Percentiles rank a stretch among this genome's conserved stretches.
Conservation (phyloP, 169 alveolate genomes). For the Miamiensis avidus region DNA sequence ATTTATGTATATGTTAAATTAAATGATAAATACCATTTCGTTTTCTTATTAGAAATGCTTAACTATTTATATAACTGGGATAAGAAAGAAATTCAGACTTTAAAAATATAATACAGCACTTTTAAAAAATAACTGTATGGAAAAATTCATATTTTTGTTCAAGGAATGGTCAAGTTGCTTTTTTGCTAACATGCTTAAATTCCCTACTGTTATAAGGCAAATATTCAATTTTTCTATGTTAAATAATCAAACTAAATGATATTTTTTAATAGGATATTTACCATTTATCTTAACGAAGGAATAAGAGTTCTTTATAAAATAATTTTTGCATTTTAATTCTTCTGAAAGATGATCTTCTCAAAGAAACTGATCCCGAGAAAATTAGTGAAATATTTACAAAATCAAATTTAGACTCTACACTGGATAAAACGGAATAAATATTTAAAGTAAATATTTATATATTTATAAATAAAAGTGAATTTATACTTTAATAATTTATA, state of each 20-base stretch:
- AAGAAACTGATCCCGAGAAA: not conserved
- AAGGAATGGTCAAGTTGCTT: not conserved
- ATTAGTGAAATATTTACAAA: conserved; percentile 14
- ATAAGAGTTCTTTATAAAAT: conserved; percentile 41
- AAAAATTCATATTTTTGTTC: not conserved
- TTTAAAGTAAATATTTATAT: not conserved
- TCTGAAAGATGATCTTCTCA: conserved; percentile 8
- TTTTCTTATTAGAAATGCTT: not conserved
- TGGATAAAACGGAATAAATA: not conserved
- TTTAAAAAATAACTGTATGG: not conserved
- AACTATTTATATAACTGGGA: not conserved
- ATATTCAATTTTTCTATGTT: not conserved
- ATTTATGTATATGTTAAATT: not conserved
- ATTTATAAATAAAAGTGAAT: too few species aligned
- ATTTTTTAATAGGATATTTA: conserved; percentile 33
- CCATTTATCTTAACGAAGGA: conserved; percentile 44
- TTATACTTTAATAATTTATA: not conserved
- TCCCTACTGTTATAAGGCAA: not conserved
- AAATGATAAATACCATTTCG: not conserved
- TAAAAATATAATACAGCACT: not conserved
- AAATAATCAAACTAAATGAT: conserved; percentile 22
- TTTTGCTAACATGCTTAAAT: not conserved
- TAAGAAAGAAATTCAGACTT: not conserved
- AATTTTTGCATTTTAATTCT: conserved; percentile 22
- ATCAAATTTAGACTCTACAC: not conserved